These are phyloP conservation scores for Amanita phalloides DNA, from an alignment of 768 basidiomycete genomes.

Conservation along the genomic window DNA sequence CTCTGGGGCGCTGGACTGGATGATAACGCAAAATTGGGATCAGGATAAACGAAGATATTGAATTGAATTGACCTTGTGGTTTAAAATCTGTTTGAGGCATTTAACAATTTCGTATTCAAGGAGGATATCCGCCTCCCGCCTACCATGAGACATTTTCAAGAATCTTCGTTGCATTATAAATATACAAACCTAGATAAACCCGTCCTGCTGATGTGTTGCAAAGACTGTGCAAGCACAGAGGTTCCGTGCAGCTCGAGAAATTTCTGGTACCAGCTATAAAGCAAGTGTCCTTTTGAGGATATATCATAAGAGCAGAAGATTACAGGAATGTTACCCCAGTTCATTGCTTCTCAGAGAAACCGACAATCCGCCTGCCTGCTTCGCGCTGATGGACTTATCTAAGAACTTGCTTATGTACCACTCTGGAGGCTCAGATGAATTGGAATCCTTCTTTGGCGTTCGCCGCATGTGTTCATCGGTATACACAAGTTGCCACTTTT, in stretches of 20 bases:
- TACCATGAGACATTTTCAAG: slow-evolving; percentile 15
- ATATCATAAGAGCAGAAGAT: slow-evolving; percentile 7
- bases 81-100: slow-evolving; percentile 76
- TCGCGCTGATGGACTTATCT: slow-evolving; percentile 73
- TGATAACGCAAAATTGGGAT: slow-evolving; percentile 7
- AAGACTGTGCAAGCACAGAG: slow-evolving; percentile 70
- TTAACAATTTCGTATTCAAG: slow-evolving; percentile 87
- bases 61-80: slow-evolving; percentile 18
- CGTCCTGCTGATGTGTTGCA: slow-evolving; percentile 68
- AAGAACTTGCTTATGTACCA: slow-evolving; percentile 92
- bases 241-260: slow-evolving; percentile 76
- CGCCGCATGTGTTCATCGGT: slow-evolving; percentile 74
- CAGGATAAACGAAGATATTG: slow-evolving; percentile 1
- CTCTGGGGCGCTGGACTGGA: slow-evolving; percentile 56
- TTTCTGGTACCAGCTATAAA: slow-evolving; percentile 62
- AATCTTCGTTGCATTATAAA: background rate
- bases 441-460: slow-evolving; percentile 44
- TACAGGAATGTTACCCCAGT: slow-evolving; percentile 39
- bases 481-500: slow-evolving; percentile 89
- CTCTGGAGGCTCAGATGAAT: slow-evolving; percentile 64
- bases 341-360: slow-evolving; percentile 76
- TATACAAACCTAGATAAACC: slow-evolving; percentile 43
- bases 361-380: slow-evolving; percentile 66
- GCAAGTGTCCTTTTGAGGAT: slow-evolving; percentile 9
- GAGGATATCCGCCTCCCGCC: slow-evolving; percentile 51